Evolutionary conservation across 306 rosid species (phyloP).

Genomic region (Fragaria ananassa): DNA sequence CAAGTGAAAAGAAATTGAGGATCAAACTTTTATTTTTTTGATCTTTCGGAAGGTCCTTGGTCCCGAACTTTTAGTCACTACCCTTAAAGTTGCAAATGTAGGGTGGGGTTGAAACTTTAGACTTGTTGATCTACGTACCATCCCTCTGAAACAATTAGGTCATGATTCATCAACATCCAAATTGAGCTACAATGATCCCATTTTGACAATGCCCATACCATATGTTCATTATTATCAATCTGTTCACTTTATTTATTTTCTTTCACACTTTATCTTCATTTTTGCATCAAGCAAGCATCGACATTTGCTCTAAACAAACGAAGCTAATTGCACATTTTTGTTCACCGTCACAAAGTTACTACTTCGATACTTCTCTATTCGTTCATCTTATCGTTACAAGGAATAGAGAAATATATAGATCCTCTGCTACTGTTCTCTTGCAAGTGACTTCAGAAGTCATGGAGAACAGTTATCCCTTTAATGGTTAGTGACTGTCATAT

Average conservation of each 20-base stretch:
- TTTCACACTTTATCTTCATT: background rate
- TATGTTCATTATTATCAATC: background rate
- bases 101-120: conserved; percentile 10
- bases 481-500: background rate
- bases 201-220: background rate
- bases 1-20: background rate
- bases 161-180: background rate
- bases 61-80: background rate
- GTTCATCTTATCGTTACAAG: background rate
- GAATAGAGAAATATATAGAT: background rate
- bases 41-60: background rate
- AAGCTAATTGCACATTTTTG: background rate
- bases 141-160: background rate
- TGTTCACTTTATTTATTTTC: background rate
- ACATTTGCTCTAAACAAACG: background rate
- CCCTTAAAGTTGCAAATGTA: background rate
- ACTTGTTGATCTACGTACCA: background rate
- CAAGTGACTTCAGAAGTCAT: background rate
- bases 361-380: background rate
- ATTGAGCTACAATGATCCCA: background rate
- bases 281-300: background rate
- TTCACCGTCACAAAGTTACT: background rate
- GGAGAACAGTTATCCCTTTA: background rate
- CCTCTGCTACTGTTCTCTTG: background rate
- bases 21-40: background rate